Conservation (phyloP, 2,329 filamentous ascomycete species). For the Penicillium sp. region DNA sequence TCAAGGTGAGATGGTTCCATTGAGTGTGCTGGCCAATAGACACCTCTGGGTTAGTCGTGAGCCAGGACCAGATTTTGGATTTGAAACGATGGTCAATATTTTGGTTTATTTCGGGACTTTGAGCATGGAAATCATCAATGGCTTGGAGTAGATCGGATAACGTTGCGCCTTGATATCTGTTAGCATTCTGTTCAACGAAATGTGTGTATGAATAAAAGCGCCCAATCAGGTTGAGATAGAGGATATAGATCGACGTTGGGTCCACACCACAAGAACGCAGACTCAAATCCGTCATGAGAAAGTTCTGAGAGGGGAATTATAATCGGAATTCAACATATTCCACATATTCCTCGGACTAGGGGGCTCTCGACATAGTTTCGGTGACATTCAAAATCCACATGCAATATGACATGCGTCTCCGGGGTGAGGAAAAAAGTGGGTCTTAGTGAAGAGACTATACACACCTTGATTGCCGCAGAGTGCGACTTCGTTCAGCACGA, state of each 20-base stretch:
- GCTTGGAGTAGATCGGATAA: constrained; percentile 36
- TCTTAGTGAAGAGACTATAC: constrained; percentile 31
- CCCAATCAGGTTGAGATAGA: not conserved
- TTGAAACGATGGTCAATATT: constrained; percentile 52
- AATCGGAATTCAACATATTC: not conserved
- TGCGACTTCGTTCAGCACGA: constrained; percentile 58
- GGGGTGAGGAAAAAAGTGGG: constrained; percentile 22
- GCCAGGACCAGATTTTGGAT: constrained; percentile 57
- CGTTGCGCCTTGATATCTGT: constrained; percentile 34
- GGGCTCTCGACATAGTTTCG: not conserved
- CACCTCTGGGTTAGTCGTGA: constrained; percentile 56
- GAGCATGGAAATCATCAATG: constrained; percentile 38
- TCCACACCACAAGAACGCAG: not conserved
- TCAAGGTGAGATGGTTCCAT: constrained; percentile 41
- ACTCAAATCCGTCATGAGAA: not conserved
- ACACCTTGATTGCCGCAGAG: constrained; percentile 58
- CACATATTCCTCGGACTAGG: not conserved
- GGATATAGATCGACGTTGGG: not conserved
- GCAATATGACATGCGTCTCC: constrained; percentile 6
- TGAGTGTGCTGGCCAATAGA: constrained; percentile 47
- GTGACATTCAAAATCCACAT: constrained; percentile 2
- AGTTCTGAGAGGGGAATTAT: not conserved
- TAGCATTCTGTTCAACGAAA: constrained; percentile 13
- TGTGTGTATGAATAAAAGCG: not conserved
- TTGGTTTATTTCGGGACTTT: constrained; percentile 10